These are phyloP conservation scores for Colletotrichum sp. DNA, from an alignment of 2,329 filamentous ascomycete species.

Conservation along the genomic window DNA sequence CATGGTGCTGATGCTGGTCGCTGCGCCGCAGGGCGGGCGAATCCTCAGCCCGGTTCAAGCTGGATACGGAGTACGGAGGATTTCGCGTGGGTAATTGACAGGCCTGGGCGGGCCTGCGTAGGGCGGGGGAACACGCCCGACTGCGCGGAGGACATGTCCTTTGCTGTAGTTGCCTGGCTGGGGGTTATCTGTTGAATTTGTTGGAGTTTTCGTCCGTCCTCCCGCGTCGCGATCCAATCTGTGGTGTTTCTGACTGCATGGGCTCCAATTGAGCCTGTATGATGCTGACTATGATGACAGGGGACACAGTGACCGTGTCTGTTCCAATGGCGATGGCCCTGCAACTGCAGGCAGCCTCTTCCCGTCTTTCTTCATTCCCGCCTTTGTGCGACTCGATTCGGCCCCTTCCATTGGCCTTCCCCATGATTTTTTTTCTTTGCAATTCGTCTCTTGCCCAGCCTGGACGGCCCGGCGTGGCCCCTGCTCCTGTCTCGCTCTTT, in stretches of 20 bases:
- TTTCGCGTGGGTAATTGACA: not conserved
- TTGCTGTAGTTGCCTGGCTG: not conserved
- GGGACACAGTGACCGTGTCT: not conserved
- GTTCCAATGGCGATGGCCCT: not conserved
- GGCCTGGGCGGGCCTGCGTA: not conserved
- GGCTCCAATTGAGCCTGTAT: not conserved
- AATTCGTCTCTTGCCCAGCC: not conserved
- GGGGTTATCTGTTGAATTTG: not conserved
- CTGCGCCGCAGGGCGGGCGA: not conserved
- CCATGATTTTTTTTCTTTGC: not conserved
- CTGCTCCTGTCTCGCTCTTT: not conserved
- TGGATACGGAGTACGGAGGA: not conserved
- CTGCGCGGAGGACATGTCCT: not conserved
- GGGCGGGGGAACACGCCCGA: constrained; percentile 3
- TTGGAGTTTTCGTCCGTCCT: not conserved
- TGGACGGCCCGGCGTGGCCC: not conserved
- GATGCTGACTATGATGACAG: not conserved
- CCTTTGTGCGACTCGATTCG: not conserved
- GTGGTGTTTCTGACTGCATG: not conserved
- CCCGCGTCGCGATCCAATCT: not conserved
- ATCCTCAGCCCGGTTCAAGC: not conserved
- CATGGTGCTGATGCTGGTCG: not conserved
- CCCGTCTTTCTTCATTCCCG: not conserved
- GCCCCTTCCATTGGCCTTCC: not conserved
- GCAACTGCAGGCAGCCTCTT: not conserved